Base-by-base conservation (phyloP, 768 basidiomycete genomes). In the Boletus pseudo-olivaceus region DNA sequence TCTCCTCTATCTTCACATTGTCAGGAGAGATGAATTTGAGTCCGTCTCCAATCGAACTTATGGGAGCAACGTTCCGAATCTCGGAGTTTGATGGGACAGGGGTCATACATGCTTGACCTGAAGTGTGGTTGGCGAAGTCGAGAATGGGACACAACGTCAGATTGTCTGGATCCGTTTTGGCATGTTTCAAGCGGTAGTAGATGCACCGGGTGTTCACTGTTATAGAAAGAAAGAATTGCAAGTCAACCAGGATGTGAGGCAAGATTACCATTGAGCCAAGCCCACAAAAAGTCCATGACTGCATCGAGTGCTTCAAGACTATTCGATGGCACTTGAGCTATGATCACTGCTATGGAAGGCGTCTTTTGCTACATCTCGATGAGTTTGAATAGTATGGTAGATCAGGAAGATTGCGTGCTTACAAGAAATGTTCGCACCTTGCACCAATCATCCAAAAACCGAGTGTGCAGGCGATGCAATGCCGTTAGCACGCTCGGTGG, bases 161-260 rank as follows among this genome's bases (percentile, higher is more conserved):
- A 64, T 96, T 94, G 67, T 93, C 82, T 29, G 82, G 76, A 61
- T 85, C 77, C 11, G 78, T 76, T 46, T 70, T 75, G 17, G 70
- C 65, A 29, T 71, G 62, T 58, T 75, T 80, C 40, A 85, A 69
- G 55, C 80, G 84, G 66, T 84, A 82, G 68, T 83, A 93, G 20
- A 98, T 82, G 67, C 89, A 93, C 45, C 96, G 84, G 6, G 95
- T 98, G 68, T 98, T 98, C 53, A 97, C 93, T 93, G 62, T 59
- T 46, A 34, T 20, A 23, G 19, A 45, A 40, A 54, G 50, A 54
- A 47, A 48, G 7, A 27, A 47, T 45, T 40, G 43, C 44, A 48
- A 37, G 54, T 50, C 33, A 30, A 45, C 17, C 30, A 41, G 10
- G 46, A 62, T 27, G 55, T 26, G 12, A 54, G 33, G n/a, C 33